Conservation (phyloP, 768 basidiomycete species). For the Pholiota microspora region DNA sequence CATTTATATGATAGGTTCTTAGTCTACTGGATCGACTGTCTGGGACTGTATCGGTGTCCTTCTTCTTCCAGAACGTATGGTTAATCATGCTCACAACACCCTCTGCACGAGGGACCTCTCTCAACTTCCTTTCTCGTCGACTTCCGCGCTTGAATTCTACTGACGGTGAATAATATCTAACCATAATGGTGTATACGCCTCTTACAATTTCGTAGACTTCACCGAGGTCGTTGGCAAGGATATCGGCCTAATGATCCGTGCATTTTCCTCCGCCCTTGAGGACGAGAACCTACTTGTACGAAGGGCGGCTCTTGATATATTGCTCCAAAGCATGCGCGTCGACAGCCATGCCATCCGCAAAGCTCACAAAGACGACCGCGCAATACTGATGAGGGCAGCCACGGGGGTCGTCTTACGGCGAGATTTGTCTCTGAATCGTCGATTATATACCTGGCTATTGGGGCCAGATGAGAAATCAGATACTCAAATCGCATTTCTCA, state of each 20-base stretch:
- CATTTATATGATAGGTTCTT: constrained; percentile 55
- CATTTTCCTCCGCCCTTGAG: constrained; percentile 86
- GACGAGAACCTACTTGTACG: constrained; percentile 93
- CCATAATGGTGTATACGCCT: not conserved
- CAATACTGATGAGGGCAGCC: constrained; percentile 84
- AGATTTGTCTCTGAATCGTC: constrained; percentile 89
- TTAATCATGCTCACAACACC: constrained; percentile 90
- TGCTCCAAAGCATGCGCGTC: constrained; percentile 72
- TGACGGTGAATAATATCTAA: constrained; percentile 49
- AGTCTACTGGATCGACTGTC: constrained; percentile 79
- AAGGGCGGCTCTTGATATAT: constrained; percentile 79
- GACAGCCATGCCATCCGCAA: constrained; percentile 70
- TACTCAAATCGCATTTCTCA: constrained; percentile 71
- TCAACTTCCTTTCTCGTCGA: constrained; percentile 84
- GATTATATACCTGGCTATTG: constrained; percentile 91
- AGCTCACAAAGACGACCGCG: constrained; percentile 69
- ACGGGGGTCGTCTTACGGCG: constrained; percentile 87
- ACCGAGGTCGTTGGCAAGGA: constrained; percentile 76
- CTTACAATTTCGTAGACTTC: constrained; percentile 44
- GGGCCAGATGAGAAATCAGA: constrained; percentile 79
- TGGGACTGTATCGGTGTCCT: constrained; percentile 77
- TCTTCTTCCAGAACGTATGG: constrained; percentile 97
- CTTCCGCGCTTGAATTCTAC: constrained; percentile 67
- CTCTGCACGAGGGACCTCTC: constrained; percentile 76
- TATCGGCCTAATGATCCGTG: constrained; percentile 92